Evolutionary conservation across 345 rosid species (phyloP).

Genomic region (Hibiscus trionum): DNA sequence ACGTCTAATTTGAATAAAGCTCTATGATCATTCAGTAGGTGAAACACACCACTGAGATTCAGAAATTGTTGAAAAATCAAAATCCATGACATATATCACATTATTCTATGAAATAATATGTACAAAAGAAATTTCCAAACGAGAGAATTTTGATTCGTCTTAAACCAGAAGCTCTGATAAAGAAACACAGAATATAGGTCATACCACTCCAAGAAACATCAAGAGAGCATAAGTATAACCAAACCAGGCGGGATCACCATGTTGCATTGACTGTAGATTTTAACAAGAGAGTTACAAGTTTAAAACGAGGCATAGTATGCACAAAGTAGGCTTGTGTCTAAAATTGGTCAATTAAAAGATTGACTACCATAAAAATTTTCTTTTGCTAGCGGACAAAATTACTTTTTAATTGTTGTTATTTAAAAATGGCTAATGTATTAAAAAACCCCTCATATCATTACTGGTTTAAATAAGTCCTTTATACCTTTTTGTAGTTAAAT

Average conservation of each 20-base stretch:
- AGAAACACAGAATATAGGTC: conserved; percentile 1
- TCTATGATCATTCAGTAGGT: not conserved
- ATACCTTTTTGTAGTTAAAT: too few species aligned
- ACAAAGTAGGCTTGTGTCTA: not conserved
- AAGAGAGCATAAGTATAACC: conserved; percentile 78
- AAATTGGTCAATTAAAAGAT: not conserved
- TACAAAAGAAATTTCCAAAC: not conserved
- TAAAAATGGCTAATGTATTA: not conserved
- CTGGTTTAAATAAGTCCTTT: too few species aligned
- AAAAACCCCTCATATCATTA: too few species aligned
- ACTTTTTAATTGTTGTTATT: not conserved
- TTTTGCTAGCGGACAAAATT: not conserved
- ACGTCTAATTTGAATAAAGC: too few species aligned
- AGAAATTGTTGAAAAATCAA: not conserved
- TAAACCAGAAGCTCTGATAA: not conserved
- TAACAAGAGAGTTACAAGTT: conserved; percentile 1
- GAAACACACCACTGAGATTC: not conserved
- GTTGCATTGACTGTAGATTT: conserved; percentile 78
- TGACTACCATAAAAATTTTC: conserved; percentile 3
- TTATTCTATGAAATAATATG: not conserved
- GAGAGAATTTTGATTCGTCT: not conserved
- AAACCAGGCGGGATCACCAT: conserved; percentile 80
- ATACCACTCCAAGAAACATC: conserved; percentile 80
- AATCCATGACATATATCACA: not conserved
- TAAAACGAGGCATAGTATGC: not conserved